These are phyloP conservation scores for Lotmaria passim DNA, from an alignment of 208 protist species.

Conservation along the genomic window DNA sequence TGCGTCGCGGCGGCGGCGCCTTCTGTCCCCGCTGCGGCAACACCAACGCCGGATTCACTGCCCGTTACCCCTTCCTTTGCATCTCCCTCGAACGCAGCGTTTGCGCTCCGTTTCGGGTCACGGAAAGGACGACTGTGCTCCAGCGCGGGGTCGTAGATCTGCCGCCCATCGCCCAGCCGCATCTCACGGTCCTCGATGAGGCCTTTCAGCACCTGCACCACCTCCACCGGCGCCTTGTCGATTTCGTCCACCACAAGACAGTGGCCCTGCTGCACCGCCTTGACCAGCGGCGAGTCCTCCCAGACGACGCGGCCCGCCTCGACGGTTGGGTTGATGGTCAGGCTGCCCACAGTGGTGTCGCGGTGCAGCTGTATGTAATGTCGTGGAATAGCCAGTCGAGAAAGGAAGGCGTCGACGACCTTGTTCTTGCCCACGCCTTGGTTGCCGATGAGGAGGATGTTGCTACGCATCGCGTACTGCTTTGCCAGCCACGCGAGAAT, in stretches of 20 bases:
- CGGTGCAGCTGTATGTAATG: slow-evolving; percentile 97
- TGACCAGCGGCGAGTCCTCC: slow-evolving; percentile 94
- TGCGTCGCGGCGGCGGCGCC: slow-evolving; percentile 7
- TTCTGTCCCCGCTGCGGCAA: neutral
- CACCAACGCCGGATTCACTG: neutral
- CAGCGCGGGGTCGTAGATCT: slow-evolving; percentile 53
- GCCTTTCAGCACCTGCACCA: slow-evolving; percentile 89
- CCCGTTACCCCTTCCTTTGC: neutral
- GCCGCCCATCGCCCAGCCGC: slow-evolving; percentile 79
- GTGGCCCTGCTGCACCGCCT: slow-evolving; percentile 88
- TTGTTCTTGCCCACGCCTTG: slow-evolving; percentile 98
- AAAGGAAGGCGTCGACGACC: slow-evolving; percentile 92
- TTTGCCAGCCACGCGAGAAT: slow-evolving; percentile 88
- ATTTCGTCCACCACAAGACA: slow-evolving; percentile 96
- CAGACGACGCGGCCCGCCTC: slow-evolving; percentile 88
- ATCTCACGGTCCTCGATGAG: slow-evolving; percentile 90
- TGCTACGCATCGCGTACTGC: slow-evolving; percentile 83
- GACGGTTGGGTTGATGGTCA: slow-evolving; percentile 92
- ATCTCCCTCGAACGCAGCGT: slow-evolving; percentile 9
- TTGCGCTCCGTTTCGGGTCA: slow-evolving; percentile 1
- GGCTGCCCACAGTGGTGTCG: slow-evolving; percentile 91
- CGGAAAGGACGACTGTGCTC: neutral
- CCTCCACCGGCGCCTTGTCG: slow-evolving; percentile 96
- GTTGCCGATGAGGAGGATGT: slow-evolving; percentile 95
- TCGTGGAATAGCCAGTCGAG: slow-evolving; percentile 82